Evolutionary conservation across 1,284 basidiomycete genomes (phyloP).

Genomic region (Trichosporon sp.): DNA sequence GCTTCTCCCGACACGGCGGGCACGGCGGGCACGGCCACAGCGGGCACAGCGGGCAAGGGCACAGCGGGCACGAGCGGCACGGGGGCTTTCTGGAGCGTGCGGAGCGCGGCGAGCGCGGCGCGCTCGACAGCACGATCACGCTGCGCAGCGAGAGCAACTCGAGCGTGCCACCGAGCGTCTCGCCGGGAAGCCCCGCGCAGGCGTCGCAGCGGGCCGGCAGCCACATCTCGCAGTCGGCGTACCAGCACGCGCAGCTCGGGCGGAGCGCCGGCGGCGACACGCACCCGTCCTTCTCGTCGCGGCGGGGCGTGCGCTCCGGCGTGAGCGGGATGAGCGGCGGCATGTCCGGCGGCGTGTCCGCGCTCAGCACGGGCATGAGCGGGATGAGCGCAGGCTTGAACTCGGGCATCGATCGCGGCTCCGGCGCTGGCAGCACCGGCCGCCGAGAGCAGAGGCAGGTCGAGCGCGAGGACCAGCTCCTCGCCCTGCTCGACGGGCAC

Average conservation of each 20-base stretch:
- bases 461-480: conserved; percentile 53
- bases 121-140: neutral
- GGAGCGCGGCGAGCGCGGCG: neutral
- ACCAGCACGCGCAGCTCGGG: conserved; percentile 6
- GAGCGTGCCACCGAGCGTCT: neutral
- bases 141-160: neutral
- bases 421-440: conserved; percentile 10
- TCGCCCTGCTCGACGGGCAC: conserved; percentile 70
- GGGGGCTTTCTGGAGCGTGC: neutral
- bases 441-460: conserved; percentile 23
- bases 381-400: neutral
- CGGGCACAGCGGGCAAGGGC: neutral
- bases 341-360: neutral
- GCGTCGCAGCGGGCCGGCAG: conserved; percentile 14
- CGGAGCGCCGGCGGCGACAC: conserved; percentile 16
- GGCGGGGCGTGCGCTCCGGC: conserved; percentile 8
- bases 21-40: neutral
- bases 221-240: conserved; percentile 6
- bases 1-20: conserved; percentile 7
- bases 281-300: conserved; percentile 17
- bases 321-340: neutral
- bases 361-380: neutral
- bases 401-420: conserved; percentile 4
- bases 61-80: neutral
- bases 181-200: neutral